These are phyloP conservation scores for Baudoinia panamericana DNA, from an alignment of 495 filamentous ascomycete genomes.

Conservation along the genomic window DNA sequence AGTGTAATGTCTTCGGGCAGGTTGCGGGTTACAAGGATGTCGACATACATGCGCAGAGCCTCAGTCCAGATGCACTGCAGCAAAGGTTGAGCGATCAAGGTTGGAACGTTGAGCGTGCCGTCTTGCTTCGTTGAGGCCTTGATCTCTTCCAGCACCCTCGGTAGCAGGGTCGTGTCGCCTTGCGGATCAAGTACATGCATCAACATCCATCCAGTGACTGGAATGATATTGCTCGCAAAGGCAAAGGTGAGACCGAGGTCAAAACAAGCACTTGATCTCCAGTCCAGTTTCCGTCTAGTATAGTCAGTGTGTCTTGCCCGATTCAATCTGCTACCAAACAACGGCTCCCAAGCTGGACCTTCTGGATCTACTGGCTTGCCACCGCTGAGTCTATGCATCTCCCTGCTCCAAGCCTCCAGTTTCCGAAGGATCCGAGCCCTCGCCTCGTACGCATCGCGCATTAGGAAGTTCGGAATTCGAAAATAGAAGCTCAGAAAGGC, in stretches of 20 bases:
- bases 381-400: conserved; percentile 11
- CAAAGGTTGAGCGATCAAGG: conserved; percentile 15
- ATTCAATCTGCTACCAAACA: conserved; percentile 13
- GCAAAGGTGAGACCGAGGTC: conserved; percentile 22
- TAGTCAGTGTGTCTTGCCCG: conserved; percentile 17
- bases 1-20: conserved; percentile 11
- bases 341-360: conserved; percentile 16
- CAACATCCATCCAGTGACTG: conserved; percentile 21
- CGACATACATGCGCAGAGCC: conserved; percentile 19
- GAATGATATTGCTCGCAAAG: conserved; percentile 20
- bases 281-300: conserved; percentile 8
- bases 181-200: conserved; percentile 21
- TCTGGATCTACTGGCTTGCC: conserved; percentile 18
- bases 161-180: conserved; percentile 12
- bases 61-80: conserved; percentile 22
- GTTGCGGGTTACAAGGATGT: conserved; percentile 20
- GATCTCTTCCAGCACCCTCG: conserved; percentile 18
- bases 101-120: conserved; percentile 15
- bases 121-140: conserved; percentile 9
- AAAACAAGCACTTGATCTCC: conserved; percentile 7
- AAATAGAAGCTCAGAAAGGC: conserved; percentile 15
- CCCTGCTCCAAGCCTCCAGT: conserved; percentile 15
- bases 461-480: conserved; percentile 14
- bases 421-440: conserved; percentile 12
- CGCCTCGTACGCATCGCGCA: conserved; percentile 8